phyloP scores from a whole-genome alignment of 495 filamentous ascomycete genomes.

The Penicillium subrubescens region DNA sequence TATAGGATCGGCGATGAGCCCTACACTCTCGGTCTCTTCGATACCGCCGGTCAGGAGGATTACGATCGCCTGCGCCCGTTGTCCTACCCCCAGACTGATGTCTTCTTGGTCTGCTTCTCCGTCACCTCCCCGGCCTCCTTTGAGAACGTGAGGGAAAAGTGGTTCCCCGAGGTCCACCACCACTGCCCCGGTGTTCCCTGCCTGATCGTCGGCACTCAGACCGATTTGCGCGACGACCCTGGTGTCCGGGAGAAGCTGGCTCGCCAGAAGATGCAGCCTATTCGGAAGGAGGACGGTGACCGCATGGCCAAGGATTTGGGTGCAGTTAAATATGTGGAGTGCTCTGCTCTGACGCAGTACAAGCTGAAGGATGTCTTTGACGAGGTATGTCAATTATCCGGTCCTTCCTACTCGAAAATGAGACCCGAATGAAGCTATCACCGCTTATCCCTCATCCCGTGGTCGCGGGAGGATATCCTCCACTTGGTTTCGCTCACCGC shows the following conservation, averaged over 20 bases:
- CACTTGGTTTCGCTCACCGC: conserved; percentile 3
- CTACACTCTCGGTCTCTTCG: conserved; percentile 95
- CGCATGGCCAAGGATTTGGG: conserved; percentile 94
- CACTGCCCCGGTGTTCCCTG: conserved; percentile 98
- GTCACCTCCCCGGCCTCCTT: conserved; percentile 99
- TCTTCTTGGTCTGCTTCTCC: conserved; percentile 98
- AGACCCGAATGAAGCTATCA: background rate
- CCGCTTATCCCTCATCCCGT: background rate
- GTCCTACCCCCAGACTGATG: conserved; percentile 97
- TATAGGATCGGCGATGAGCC: conserved; percentile 97
- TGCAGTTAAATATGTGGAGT: conserved; percentile 98
- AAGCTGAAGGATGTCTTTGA: conserved; percentile 99
- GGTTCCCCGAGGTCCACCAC: conserved; percentile 98
- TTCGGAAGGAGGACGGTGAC: conserved; percentile 90
- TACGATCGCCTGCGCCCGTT: conserved; percentile 95
- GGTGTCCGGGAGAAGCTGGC: conserved; percentile 85
- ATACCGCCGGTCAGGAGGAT: conserved; percentile 99
- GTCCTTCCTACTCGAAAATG: background rate
- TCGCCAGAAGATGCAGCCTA: conserved; percentile 93
- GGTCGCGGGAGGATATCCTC: background rate
- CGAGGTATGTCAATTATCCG: conserved; percentile 65
- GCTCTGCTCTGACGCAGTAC: conserved; percentile 95
- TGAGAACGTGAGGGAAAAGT: conserved; percentile 99
- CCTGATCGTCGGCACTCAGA: conserved; percentile 96
- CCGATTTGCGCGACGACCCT: conserved; percentile 91